Conservation (phyloP, 2,329 filamentous ascomycete genomes). For the Colletotrichum graminicola region DNA sequence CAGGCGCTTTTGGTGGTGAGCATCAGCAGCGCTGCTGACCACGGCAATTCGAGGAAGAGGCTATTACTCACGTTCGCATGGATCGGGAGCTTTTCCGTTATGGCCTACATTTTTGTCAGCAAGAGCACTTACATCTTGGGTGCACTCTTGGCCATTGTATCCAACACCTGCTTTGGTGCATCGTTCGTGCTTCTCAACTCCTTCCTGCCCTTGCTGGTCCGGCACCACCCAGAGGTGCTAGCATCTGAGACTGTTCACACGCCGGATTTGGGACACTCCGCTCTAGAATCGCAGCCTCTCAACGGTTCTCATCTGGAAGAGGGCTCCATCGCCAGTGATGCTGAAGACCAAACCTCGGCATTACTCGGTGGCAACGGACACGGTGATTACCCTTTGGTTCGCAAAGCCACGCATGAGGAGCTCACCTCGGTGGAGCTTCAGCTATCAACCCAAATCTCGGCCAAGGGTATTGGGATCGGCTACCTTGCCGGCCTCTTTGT, state of each 20-base stretch:
- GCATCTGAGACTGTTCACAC: constrained; percentile 46
- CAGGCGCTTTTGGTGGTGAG: constrained; percentile 94
- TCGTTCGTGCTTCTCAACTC: constrained; percentile 97
- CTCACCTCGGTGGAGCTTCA: constrained; percentile 76
- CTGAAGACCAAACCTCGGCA: constrained; percentile 60
- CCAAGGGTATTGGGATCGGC: constrained; percentile 92
- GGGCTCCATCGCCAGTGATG: constrained; percentile 46
- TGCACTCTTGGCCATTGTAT: constrained; percentile 85
- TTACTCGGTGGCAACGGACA: constrained; percentile 55
- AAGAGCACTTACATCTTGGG: constrained; percentile 84
- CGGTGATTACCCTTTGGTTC: constrained; percentile 52
- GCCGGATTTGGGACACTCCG: constrained; percentile 49
- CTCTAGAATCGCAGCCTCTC: constrained; percentile 52
- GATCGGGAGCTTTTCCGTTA: constrained; percentile 83
- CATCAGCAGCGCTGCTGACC: constrained; percentile 95
- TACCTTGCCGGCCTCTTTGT: constrained; percentile 89
- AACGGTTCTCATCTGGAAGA: constrained; percentile 51
- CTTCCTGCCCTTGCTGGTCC: constrained; percentile 90
- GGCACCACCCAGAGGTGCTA: constrained; percentile 77
- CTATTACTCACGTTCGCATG: constrained; percentile 88
- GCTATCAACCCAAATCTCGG: constrained; percentile 90
- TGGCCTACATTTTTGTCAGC: constrained; percentile 86
- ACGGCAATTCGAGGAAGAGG: constrained; percentile 91
- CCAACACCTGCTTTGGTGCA: constrained; percentile 94
- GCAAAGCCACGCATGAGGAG: constrained; percentile 59